Evolutionary conservation across 192 early-diverging fungal genomes (phyloP).

Genomic region (Entrophospora sp.): DNA sequence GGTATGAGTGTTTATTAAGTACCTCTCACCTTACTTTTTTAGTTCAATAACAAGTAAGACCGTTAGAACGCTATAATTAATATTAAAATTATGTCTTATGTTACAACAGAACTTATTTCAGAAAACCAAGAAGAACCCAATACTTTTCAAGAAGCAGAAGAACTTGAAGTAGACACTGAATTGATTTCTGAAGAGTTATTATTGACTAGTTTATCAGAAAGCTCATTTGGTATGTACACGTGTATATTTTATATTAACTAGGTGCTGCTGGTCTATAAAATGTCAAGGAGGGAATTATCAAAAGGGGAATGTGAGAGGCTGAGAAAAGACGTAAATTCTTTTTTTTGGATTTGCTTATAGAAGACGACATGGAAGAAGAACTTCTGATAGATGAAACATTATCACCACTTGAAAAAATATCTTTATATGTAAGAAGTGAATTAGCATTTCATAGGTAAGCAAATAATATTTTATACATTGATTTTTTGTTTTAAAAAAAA

Average conservation of each 20-base stretch:
- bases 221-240: constrained; percentile 4
- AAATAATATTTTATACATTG: neutral
- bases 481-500: neutral
- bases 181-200: constrained; percentile 2
- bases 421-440: constrained; percentile 27
- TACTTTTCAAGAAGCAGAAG: constrained; percentile 8
- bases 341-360: constrained; percentile 4
- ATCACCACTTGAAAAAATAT: constrained; percentile 30
- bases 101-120: neutral
- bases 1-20: too few relatives aligned
- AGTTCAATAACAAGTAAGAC: too few relatives aligned
- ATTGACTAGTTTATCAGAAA: neutral
- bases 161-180: constrained; percentile 12
- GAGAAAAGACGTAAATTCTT: too few relatives aligned
- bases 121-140: constrained; percentile 12
- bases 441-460: constrained; percentile 28
- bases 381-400: constrained; percentile 24
- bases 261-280: neutral
- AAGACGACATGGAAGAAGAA: constrained; percentile 27
- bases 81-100: too few relatives aligned
- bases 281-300: too few relatives aligned
- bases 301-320: too few relatives aligned
- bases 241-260: neutral
- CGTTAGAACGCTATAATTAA: too few relatives aligned
- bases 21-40: too few relatives aligned